phyloP scores from a whole-genome alignment of 306 rosid species.

The Astragalus glycyphyllos region DNA sequence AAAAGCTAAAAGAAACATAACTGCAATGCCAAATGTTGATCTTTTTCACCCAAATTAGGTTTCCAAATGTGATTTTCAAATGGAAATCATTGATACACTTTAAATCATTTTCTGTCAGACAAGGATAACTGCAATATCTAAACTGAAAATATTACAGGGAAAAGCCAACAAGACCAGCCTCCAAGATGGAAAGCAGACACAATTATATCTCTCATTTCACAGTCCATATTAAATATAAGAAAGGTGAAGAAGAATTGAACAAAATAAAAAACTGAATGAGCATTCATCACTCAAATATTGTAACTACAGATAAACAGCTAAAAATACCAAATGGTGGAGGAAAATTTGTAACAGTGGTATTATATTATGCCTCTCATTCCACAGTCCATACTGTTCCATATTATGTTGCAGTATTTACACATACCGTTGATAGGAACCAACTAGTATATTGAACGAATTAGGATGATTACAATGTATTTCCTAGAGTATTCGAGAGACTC shows the following conservation, averaged over 20 bases:
- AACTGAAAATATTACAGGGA: neutral
- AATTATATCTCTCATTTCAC: conserved; percentile 14
- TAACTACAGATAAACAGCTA: neutral
- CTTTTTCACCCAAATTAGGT: conserved; percentile 1
- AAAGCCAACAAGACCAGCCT: conserved; percentile 7
- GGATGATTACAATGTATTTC: too few relatives aligned
- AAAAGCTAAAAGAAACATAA: conserved; percentile 28
- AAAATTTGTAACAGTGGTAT: too few relatives aligned
- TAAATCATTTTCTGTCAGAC: neutral
- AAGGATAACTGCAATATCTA: neutral
- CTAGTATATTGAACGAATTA: too few relatives aligned
- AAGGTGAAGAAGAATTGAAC: conserved; percentile 25
- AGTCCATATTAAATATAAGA: conserved; percentile 18
- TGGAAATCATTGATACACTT: conserved; percentile 1
- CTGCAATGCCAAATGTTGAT: neutral
- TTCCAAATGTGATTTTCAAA: neutral
- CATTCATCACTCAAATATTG: neutral
- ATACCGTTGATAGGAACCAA: too few relatives aligned
- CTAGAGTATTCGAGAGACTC: too few relatives aligned
- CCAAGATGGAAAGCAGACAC: neutral
- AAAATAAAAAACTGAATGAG: neutral
- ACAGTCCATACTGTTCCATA: neutral
- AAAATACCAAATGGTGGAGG: neutral
- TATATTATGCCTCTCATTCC: neutral
- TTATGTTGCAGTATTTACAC: too few relatives aligned